Percentiles rank a stretch among this genome's conserved stretches.
These are phyloP conservation scores for Areca catechu DNA, from an alignment of 176 grass and related monocot genomes.

Conservation along the genomic window DNA sequence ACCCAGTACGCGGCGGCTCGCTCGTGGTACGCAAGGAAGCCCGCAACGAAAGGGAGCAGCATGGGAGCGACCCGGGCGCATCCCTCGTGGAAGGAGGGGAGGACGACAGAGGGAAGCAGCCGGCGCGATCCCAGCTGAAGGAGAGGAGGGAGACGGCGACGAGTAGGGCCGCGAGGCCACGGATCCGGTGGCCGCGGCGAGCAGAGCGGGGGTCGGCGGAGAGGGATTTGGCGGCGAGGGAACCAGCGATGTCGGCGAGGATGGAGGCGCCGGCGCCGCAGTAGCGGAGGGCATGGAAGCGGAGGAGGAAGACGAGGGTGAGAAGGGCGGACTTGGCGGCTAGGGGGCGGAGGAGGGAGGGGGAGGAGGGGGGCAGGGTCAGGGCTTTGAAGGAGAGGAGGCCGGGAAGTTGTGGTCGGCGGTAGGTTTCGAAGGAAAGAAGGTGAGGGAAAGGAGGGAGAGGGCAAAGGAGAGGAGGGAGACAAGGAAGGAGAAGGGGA, in stretches of 20 bases:
- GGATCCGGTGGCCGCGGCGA: background rate
- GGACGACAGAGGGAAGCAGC: slow-evolving; percentile 35
- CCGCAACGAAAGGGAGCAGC: slow-evolving; percentile 40
- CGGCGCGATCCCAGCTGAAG: slow-evolving; percentile 34
- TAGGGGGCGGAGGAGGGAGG: slow-evolving; percentile 7
- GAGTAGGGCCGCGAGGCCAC: slow-evolving; percentile 32
- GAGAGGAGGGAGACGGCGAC: slow-evolving; percentile 36
- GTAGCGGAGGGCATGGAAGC: slow-evolving; percentile 41
- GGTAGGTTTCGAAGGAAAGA: slow-evolving; percentile 9
- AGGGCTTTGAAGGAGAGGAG: slow-evolving; percentile 15
- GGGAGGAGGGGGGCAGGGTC: slow-evolving; percentile 5
- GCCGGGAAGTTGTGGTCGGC: slow-evolving; percentile 27
- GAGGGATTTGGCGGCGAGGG: slow-evolving; percentile 49
- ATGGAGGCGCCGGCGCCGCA: slow-evolving; percentile 51
- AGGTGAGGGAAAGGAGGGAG: background rate
- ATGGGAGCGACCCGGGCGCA: slow-evolving; percentile 29
- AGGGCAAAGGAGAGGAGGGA: slow-evolving; percentile 18
- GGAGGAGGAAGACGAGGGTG: slow-evolving; percentile 46
- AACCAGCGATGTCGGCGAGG: slow-evolving; percentile 63
- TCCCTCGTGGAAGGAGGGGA: slow-evolving; percentile 20
- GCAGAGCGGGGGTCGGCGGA: slow-evolving; percentile 20
- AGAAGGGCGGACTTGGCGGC: slow-evolving; percentile 37
- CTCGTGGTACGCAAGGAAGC: slow-evolving; percentile 55
- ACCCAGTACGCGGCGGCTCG: slow-evolving; percentile 22
- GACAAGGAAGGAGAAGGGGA: slow-evolving; percentile 35